Percentiles rank a stretch among this genome's conserved stretches.
Evolutionary conservation across 2,329 filamentous ascomycete genomes (phyloP).

Genomic region (Talaromyces rugulosus): DNA sequence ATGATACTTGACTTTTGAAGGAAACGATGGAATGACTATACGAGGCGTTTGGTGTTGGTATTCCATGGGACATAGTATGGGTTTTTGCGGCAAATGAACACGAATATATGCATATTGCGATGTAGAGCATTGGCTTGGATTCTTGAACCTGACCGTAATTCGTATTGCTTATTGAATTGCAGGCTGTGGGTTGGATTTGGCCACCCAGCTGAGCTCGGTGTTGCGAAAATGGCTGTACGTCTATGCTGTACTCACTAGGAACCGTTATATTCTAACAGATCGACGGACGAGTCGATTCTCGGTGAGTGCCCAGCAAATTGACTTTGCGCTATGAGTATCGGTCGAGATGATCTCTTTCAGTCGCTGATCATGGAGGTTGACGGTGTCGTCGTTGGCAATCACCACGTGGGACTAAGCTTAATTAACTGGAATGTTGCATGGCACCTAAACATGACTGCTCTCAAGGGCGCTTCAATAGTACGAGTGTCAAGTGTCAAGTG

Average conservation of each 20-base stretch:
- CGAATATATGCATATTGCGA: neutral
- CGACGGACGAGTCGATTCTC: neutral
- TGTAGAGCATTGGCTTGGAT: neutral
- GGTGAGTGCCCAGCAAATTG: no score
- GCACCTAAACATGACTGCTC: neutral
- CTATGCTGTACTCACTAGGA: neutral
- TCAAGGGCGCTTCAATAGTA: neutral
- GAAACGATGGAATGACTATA: neutral
- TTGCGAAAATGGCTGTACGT: neutral
- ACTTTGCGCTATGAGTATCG: neutral
- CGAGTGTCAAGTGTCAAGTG: neutral
- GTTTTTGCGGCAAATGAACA: neutral
- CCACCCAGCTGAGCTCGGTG: neutral
- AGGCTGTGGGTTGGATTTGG: neutral
- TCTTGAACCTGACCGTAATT: neutral
- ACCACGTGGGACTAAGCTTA: slow-evolving; percentile 1
- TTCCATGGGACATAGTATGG: neutral
- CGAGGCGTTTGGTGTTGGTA: neutral
- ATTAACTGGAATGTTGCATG: neutral
- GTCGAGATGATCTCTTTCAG: neutral
- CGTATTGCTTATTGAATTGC: neutral
- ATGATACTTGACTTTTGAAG: slow-evolving; percentile 74
- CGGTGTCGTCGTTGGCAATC: neutral
- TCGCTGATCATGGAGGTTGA: neutral
- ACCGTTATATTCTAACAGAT: neutral